Evolutionary conservation across 371 early-diverging fungal genomes (phyloP), one percentile per base, ranked within the genome.

Genomic region (Mucor indicus): DNA sequence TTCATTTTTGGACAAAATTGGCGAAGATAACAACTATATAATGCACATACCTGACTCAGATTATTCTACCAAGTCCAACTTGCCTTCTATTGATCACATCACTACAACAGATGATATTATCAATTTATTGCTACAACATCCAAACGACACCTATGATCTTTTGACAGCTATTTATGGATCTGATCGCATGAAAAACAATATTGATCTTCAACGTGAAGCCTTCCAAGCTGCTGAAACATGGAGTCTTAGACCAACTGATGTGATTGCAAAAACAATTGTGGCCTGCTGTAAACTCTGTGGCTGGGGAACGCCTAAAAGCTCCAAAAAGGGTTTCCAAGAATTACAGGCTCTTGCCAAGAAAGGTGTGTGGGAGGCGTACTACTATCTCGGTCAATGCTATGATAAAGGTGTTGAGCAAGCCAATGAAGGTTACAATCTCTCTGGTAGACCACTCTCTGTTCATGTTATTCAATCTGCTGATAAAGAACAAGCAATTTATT

Each of bases 401-500:
- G 53, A 57, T 24, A 50, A 66, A 16, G 75, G 75, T 23, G 55
- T 70, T 11, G 46, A 50, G 11, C 42, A 52, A 23, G 36, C 44
- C 8, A 24, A 13, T 8, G 50, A 50, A 27, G 33, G 46, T 20
- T 37, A 40, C 27, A 41, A 21, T 35, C 30, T 38, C 9, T 38
- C 52, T 7, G 27, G 47, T 11, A 17, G 33, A 15, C 47, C 20
- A 19, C 33, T 39, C 9, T 38, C 35, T 10, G 9, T 32, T 13
- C 22, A 25, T 31, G 10, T 31, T 5, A 44, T 51, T 29, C 69
- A 69, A 9, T 64, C 71, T 3, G 56, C 69, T 32, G 68, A 89
- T 53, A 69, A 74, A 25, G 31, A 43, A 17, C 40, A 64, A 17
- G 90, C 91, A 0, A 74, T 79, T 2, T 43, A 53, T 7, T 86